phyloP scores from a whole-genome alignment of 352 stramenopile species.

The Globisporangium nagaii region DNA sequence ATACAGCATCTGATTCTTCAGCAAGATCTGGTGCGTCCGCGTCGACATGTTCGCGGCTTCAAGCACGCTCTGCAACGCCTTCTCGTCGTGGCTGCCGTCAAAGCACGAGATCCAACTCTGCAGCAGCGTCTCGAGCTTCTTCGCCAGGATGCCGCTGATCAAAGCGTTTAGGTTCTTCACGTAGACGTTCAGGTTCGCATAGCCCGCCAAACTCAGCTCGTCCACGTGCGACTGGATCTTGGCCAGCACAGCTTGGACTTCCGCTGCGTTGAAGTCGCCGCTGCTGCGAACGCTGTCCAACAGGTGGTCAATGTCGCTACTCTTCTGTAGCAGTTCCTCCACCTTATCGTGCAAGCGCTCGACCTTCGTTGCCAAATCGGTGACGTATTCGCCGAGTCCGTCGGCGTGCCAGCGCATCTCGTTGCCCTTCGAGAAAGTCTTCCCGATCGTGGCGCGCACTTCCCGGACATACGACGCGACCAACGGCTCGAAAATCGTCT shows the following conservation, averaged over 20 bases:
- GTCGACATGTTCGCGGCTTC: conserved; percentile 36
- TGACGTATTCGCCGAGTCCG: conserved; percentile 82
- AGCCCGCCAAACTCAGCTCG: conserved; percentile 93
- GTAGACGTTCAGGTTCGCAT: conserved; percentile 90
- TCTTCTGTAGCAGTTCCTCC: conserved; percentile 93
- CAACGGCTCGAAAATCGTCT: conserved; percentile 79
- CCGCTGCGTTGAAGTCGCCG: conserved; percentile 45
- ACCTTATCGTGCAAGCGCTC: conserved; percentile 98
- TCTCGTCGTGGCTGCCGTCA: conserved; percentile 51
- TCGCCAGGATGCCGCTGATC: conserved; percentile 82
- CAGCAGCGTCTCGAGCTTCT: conserved; percentile 64
- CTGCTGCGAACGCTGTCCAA: conserved; percentile 71
- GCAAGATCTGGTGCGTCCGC: conserved; percentile 89
- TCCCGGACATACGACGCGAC: conserved; percentile 72
- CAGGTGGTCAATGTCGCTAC: conserved; percentile 88
- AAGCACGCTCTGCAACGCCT: conserved; percentile 39
- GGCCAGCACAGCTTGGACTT: conserved; percentile 60
- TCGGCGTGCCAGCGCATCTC: conserved; percentile 89
- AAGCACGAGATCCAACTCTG: conserved; percentile 73
- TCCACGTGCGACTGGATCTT: conserved; percentile 92
- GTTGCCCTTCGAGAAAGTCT: conserved; percentile 85
- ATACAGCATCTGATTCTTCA: conserved; percentile 97
- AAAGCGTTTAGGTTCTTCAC: conserved; percentile 88
- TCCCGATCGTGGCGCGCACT: conserved; percentile 80
- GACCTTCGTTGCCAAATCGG: conserved; percentile 89